A percentile compares a stretch with the other conserved stretches of the same genome.
These are phyloP conservation scores for Lecanicillium sp. DNA, from an alignment of 2,329 filamentous ascomycete species.

Conservation along the genomic window DNA sequence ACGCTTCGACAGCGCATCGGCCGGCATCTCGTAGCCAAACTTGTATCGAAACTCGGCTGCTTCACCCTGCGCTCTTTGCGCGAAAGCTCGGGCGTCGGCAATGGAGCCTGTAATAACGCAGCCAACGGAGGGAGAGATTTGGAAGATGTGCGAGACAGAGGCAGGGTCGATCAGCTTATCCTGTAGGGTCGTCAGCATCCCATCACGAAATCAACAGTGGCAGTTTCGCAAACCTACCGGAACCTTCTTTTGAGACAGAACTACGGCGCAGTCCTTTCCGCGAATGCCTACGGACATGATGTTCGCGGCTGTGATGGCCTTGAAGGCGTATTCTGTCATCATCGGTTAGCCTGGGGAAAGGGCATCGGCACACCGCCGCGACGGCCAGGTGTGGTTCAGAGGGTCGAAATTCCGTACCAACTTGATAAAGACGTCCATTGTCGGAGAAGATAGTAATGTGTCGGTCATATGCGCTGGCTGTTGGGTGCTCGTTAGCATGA, in stretches of 20 bases:
- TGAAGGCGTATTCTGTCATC: slow-evolving; percentile 96
- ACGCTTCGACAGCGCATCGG: slow-evolving; percentile 91
- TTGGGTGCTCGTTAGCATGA: slow-evolving; percentile 13
- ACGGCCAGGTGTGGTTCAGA: slow-evolving; percentile 1
- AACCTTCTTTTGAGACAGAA: slow-evolving; percentile 98
- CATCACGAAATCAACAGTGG: not conserved
- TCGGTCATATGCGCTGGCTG: slow-evolving; percentile 80
- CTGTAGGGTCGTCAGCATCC: slow-evolving; percentile 38
- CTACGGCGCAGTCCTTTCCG: slow-evolving; percentile 94
- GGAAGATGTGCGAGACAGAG: slow-evolving; percentile 96
- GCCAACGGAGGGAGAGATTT: slow-evolving; percentile 89
- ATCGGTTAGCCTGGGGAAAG: slow-evolving; percentile 3
- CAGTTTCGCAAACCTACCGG: slow-evolving; percentile 57
- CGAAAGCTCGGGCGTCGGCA: slow-evolving; percentile 89
- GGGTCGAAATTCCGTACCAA: slow-evolving; percentile 59
- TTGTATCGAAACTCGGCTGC: slow-evolving; percentile 98
- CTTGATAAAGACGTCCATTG: slow-evolving; percentile 97
- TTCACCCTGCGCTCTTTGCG: slow-evolving; percentile 87
- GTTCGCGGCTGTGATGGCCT: slow-evolving; percentile 97
- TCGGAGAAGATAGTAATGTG: slow-evolving; percentile 99
- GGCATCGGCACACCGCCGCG: slow-evolving; percentile 10
- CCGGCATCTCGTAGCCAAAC: slow-evolving; percentile 98
- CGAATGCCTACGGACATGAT: slow-evolving; percentile 96
- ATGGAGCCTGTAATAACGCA: slow-evolving; percentile 99
- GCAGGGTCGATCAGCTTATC: slow-evolving; percentile 98